Evolutionary conservation across 2,329 filamentous ascomycete species (phyloP).

Genomic region (Cercospora canescens): DNA sequence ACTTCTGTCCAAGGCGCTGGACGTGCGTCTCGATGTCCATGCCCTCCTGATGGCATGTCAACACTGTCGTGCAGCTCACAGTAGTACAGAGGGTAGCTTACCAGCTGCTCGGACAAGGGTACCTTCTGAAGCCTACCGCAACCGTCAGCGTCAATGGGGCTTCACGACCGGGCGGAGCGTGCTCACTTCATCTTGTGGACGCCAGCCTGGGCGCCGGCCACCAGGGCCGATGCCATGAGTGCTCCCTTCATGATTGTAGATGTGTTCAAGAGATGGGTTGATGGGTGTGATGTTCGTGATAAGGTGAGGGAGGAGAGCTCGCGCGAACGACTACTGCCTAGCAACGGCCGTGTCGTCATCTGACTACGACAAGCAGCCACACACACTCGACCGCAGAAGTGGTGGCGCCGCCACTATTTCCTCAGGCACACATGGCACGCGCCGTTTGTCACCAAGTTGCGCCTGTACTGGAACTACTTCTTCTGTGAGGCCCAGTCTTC

Average conservation of each 20-base stretch:
- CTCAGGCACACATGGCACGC: too few relatives aligned
- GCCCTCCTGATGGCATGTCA: slow-evolving; percentile 57
- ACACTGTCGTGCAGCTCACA: slow-evolving; percentile 1
- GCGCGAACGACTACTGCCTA: background rate
- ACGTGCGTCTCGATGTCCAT: slow-evolving; percentile 80
- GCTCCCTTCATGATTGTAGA: slow-evolving; percentile 74
- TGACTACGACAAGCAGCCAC: background rate
- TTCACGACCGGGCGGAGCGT: background rate
- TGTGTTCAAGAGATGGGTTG: slow-evolving; percentile 13
- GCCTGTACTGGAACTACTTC: too few relatives aligned
- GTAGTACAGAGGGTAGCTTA: slow-evolving; percentile 50
- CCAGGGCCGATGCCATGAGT: slow-evolving; percentile 69
- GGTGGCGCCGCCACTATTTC: background rate
- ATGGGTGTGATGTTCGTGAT: slow-evolving; percentile 16
- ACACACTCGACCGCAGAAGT: slow-evolving; percentile 1
- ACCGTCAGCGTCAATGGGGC: slow-evolving; percentile 16
- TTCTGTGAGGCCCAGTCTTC: too few relatives aligned
- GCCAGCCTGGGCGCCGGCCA: slow-evolving; percentile 68
- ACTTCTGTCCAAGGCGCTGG: slow-evolving; percentile 88
- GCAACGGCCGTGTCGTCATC: slow-evolving; percentile 4
- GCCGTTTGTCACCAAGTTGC: too few relatives aligned
- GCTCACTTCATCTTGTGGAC: slow-evolving; percentile 74
- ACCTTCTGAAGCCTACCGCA: slow-evolving; percentile 72
- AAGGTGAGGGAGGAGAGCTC: slow-evolving; percentile 1
- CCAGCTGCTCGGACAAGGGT: slow-evolving; percentile 86